These are phyloP conservation scores for Senna siamea DNA, from an alignment of 306 rosid species.

Conservation along the genomic window DNA sequence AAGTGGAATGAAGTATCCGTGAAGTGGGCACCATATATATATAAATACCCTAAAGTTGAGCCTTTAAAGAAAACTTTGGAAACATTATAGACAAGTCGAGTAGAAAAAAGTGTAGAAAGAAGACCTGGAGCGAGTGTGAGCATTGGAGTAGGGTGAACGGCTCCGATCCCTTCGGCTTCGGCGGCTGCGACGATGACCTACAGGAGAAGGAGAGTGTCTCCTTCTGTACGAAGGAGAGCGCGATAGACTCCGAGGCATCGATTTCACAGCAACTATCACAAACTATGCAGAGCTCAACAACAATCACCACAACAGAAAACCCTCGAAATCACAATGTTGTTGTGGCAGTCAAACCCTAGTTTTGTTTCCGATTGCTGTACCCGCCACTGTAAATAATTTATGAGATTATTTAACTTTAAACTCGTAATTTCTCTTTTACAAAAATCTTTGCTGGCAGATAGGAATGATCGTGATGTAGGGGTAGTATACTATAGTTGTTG, in stretches of 20 bases:
- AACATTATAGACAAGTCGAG: background rate
- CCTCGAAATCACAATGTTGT: background rate
- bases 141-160: conserved; percentile 51
- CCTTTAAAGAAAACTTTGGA: background rate
- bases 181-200: conserved; percentile 40
- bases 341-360: background rate
- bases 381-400: background rate
- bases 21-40: too few species aligned
- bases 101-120: background rate
- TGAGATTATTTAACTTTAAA: too few species aligned
- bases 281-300: background rate
- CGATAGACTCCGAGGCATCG: conserved; percentile 52
- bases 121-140: conserved; percentile 37
- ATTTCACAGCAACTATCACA: background rate
- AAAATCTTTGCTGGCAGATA: too few species aligned
- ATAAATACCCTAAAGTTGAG: background rate
- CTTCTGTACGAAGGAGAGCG: conserved; percentile 47
- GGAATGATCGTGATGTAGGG: too few species aligned
- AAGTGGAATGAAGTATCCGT: too few species aligned
- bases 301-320: background rate
- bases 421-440: too few species aligned
- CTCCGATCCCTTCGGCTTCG: conserved; percentile 52
- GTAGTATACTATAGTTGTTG: too few species aligned
- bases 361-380: background rate
- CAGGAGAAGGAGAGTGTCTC: conserved; percentile 37